phyloP scores from a whole-genome alignment of 371 early-diverging fungal genomes.

The Mucor irregularis region DNA sequence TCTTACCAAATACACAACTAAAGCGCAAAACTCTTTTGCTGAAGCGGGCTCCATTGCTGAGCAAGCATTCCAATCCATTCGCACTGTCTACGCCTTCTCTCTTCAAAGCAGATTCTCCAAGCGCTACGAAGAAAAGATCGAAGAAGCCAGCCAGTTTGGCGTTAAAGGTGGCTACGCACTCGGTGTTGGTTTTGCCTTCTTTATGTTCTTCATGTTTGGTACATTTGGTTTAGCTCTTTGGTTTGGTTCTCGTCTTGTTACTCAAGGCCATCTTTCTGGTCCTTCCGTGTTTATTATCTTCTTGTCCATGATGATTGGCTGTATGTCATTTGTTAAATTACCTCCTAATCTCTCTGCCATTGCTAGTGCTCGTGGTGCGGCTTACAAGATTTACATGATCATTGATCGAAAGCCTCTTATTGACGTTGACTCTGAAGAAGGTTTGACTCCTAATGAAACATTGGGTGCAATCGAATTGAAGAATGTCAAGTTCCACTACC shows the following conservation, averaged over 20 bases:
- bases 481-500: conserved; percentile 72
- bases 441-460: conserved; percentile 47
- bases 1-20: conserved; percentile 46
- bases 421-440: conserved; percentile 50
- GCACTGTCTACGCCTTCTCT: conserved; percentile 87
- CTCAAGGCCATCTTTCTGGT: conserved; percentile 45
- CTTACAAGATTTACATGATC: conserved; percentile 67
- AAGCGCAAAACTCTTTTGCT: conserved; percentile 35
- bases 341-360: conserved; percentile 65
- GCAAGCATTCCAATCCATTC: conserved; percentile 78
- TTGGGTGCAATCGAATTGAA: conserved; percentile 69
- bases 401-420: conserved; percentile 77
- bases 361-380: conserved; percentile 65
- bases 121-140: conserved; percentile 60
- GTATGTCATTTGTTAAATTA: conserved; percentile 40
- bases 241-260: conserved; percentile 68
- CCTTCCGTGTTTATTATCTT: conserved; percentile 66
- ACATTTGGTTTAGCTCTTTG: conserved; percentile 78
- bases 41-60: conserved; percentile 47
- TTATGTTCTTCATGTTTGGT: conserved; percentile 64
- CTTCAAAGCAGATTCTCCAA: conserved; percentile 68
- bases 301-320: conserved; percentile 67
- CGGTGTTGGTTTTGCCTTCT: conserved; percentile 62
- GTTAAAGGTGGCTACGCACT: conserved; percentile 51
- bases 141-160: conserved; percentile 59